Conservation (phyloP, 225 moss, liverwort and hornwort species). For the Polytrichum commune region DNA sequence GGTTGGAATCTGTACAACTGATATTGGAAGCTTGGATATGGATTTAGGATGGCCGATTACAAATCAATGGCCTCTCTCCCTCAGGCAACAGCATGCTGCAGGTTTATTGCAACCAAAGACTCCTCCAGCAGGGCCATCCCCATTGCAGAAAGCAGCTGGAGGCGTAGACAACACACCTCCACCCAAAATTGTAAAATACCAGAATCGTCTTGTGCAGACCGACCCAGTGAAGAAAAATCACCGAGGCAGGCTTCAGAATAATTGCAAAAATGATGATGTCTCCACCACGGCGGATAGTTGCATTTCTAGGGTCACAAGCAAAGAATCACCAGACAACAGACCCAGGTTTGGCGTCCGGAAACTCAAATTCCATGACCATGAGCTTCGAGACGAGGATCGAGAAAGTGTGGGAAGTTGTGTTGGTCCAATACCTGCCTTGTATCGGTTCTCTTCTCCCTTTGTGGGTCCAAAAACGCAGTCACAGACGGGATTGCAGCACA, state of each 20-base stretch:
- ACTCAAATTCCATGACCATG: conserved; percentile 23
- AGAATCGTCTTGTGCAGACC: neutral
- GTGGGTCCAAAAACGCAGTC: conserved; percentile 22
- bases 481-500: conserved; percentile 24
- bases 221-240: conserved; percentile 5
- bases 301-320: conserved; percentile 21
- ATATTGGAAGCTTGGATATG: conserved; percentile 30
- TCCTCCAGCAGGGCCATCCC: conserved; percentile 18
- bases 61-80: conserved; percentile 47
- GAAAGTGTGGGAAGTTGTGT: conserved; percentile 43
- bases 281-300: conserved; percentile 26
- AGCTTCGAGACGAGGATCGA: conserved; percentile 7
- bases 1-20: conserved; percentile 38
- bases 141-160: conserved; percentile 6
- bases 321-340: conserved; percentile 15
- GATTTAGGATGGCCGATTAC: conserved; percentile 19
- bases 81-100: conserved; percentile 48
- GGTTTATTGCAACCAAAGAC: conserved; percentile 27
- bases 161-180: conserved; percentile 5
- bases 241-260: conserved; percentile 5
- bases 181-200: conserved; percentile 4
- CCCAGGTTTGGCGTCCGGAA: conserved; percentile 22
- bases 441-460: conserved; percentile 31
- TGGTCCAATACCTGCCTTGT: conserved; percentile 21
- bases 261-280: conserved; percentile 7